phyloP scores from a whole-genome alignment of 768 basidiomycete genomes.

The Tremella yokohamensis region DNA sequence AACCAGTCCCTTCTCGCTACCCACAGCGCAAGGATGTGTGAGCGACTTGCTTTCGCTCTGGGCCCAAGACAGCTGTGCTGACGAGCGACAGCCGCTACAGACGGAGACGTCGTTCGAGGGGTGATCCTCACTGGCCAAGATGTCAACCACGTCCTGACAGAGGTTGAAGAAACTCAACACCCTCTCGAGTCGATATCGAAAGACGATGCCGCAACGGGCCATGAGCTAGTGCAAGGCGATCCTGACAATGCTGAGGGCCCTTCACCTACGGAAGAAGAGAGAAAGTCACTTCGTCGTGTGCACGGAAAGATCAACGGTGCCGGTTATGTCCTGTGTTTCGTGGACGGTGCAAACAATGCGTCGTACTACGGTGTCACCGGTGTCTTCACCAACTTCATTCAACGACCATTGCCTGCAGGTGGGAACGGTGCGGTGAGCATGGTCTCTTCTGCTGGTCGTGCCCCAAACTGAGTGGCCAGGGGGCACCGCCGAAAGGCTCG shows the following conservation, averaged over 20 bases:
- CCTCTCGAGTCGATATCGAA: not conserved
- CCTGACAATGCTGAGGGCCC: not conserved
- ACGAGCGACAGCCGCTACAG: conserved; percentile 9
- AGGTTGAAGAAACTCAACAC: not conserved
- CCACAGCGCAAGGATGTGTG: no score
- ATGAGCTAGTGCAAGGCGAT: not conserved
- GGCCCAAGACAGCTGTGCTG: no score
- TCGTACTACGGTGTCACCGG: conserved; percentile 28
- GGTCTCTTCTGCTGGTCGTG: conserved; percentile 8
- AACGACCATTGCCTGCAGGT: conserved; percentile 29
- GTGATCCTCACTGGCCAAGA: conserved; percentile 13
- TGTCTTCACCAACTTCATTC: conserved; percentile 37
- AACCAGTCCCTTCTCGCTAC: no score
- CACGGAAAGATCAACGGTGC: conserved; percentile 28
- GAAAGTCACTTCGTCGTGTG: conserved; percentile 30
- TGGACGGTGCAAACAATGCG: conserved; percentile 40
- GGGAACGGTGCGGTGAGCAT: conserved; percentile 24
- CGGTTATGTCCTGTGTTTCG: conserved; percentile 38
- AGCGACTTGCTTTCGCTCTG: no score
- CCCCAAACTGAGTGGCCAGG: not conserved
- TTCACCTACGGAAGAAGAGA: conserved; percentile 15
- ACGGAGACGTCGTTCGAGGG: conserved; percentile 9
- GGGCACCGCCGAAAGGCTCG: conserved; percentile 5
- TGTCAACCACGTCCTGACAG: conserved; percentile 8
- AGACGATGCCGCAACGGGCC: not conserved